Conservation (phyloP, 1,284 basidiomycete genomes). For the Cerioporus squamosus region DNA sequence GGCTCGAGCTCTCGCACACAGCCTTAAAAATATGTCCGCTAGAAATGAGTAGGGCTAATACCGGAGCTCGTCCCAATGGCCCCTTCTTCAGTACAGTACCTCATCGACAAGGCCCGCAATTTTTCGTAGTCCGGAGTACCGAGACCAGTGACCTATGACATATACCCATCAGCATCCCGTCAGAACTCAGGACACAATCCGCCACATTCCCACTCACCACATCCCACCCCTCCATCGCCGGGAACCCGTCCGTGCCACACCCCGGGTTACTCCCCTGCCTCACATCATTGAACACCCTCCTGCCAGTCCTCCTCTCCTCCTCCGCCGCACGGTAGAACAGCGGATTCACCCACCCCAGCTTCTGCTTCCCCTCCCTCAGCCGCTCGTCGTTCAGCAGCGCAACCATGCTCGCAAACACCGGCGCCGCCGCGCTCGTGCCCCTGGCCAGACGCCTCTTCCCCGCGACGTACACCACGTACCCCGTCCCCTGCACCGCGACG, state of each 20-base stretch:
- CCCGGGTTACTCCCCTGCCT: constrained; percentile 23
- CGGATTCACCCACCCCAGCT: constrained; percentile 53
- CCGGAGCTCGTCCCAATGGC: no score
- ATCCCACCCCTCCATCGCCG: constrained; percentile 32
- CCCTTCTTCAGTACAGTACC: no score
- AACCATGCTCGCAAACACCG: constrained; percentile 53
- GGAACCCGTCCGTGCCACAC: constrained; percentile 42
- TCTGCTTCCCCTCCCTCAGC: constrained; percentile 39
- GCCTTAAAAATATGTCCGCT: no score
- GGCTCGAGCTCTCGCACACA: no score
- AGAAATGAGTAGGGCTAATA: no score
- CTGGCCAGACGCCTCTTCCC: constrained; percentile 45
- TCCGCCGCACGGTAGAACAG: constrained; percentile 20
- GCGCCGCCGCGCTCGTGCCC: constrained; percentile 50
- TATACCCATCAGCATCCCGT: background rate
- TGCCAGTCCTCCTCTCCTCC: constrained; percentile 22
- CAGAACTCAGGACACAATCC: background rate
- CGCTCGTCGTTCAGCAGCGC: constrained; percentile 60
- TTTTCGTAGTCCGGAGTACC: no score
- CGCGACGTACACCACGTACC: constrained; percentile 30
- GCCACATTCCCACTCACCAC: no score
- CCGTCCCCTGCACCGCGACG: constrained; percentile 30
- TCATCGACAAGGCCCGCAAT: no score
- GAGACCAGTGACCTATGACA: no score
- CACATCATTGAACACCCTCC: constrained; percentile 20